Evolutionary conservation across 805 yeast genomes (phyloP), one percentile per base, ranked within the genome.

Genomic region (Naumovozyma dairenensis): DNA sequence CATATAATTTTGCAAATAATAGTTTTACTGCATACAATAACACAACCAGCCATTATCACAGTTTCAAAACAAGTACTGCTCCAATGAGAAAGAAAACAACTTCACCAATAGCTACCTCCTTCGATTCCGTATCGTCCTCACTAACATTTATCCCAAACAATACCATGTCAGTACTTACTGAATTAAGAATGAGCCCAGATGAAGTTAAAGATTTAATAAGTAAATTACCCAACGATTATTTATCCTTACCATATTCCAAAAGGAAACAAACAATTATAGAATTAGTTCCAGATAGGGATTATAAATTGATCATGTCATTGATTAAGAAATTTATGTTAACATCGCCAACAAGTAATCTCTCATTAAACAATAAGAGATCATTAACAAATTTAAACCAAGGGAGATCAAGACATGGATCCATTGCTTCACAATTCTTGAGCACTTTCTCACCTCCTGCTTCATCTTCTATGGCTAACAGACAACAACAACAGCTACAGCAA

Each of bases 201-300:
- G 60, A 57, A 20, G 54, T 61, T 7, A 47, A 48, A n/a, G 38
- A 48, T 13, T 32, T 65, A 6, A 48, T 58, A 12, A 47, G 45
- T 4, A 46, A 50, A 32, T 48, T 74, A 16, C 82, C 82, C 0
- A 53, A 63, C 1, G 67, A 74, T 45, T 77, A 74, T 46, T 59
- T 64, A 36, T 69, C 67, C 16, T 56, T 74, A 39, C 80, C 81
- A 0, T 75, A 75, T 47, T 72, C 80, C 1, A 78, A 72, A 44
- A 58, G 84, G 34, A 69, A 72, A 36, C 72, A 63, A 41, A 38
- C 61, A 2, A 36, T 63, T 37, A 29, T 51, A 10, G 60, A 60
- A 13, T 26, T 59, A n/a, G 49, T 59, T 13, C 67, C 69, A 6
- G 45, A 50, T 16, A 60, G 56, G 13, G 59, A 60, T 37, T 55